phyloP scores from a whole-genome alignment of 2,329 filamentous ascomycete species.

The Gaeumannomyces sp. region DNA sequence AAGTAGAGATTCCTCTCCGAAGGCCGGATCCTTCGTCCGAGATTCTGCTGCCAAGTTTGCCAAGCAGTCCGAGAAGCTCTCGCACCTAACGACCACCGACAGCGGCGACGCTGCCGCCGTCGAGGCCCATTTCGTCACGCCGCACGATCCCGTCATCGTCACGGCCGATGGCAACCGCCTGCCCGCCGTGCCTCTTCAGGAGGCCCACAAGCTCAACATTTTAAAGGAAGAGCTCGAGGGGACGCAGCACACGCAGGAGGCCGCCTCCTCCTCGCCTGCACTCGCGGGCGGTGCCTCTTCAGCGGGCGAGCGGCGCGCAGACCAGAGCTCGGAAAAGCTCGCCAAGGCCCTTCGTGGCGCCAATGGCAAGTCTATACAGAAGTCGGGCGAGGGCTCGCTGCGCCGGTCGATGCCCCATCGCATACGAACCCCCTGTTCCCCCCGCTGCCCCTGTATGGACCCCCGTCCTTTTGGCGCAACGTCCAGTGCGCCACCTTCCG shows the following conservation, averaged over 20 bases:
- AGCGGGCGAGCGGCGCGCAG: background rate
- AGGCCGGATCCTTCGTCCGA: background rate
- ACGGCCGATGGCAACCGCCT: slow-evolving; percentile 61
- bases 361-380: slow-evolving; percentile 32
- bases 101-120: slow-evolving; percentile 39
- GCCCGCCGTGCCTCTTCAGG: slow-evolving; percentile 61
- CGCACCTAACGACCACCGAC: slow-evolving; percentile 29
- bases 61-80: slow-evolving; percentile 54
- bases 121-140: slow-evolving; percentile 59
- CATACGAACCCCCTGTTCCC: slow-evolving; percentile 79
- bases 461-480: slow-evolving; percentile 58
- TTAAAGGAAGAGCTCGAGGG: slow-evolving; percentile 45
- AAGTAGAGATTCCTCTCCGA: background rate
- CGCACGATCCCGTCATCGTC: slow-evolving; percentile 64
- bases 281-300: background rate
- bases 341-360: slow-evolving; percentile 16
- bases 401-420: slow-evolving; percentile 52
- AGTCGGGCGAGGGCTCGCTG: slow-evolving; percentile 40
- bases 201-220: slow-evolving; percentile 64
- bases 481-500: slow-evolving; percentile 62
- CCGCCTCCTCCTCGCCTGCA: background rate
- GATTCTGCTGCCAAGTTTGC: slow-evolving; percentile 48
- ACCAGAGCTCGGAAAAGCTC: slow-evolving; percentile 1
- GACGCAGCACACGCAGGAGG: background rate
- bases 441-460: slow-evolving; percentile 74